Evolutionary conservation across 495 filamentous ascomycete genomes (phyloP), one percentile per base, ranked within the genome.

Genomic region (Aspergillus baeticus): DNA sequence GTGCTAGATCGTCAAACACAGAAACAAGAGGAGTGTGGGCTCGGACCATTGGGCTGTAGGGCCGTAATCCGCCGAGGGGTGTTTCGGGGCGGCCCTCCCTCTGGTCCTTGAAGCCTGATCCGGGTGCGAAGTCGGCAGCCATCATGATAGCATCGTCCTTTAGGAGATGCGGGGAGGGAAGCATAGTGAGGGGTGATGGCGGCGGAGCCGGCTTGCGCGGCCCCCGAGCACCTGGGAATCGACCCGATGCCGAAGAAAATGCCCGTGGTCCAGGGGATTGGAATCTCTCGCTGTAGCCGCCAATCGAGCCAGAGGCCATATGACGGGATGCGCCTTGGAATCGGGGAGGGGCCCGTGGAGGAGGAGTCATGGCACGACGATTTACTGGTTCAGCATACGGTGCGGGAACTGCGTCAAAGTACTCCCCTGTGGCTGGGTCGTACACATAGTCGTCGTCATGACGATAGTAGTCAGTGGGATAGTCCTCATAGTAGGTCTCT

Each of bases 301-400:
- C 63, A 13, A 74, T 68, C 6, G 80, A 78, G 59, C 77, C 69
- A 43, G 75, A 73, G 43, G 77, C 69, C 68, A 74, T 73, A 68
- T 81, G 67, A 42, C 77, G 68, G 45, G 68, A 54, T 45, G 63
- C 65, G 37, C 82, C 80, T 55, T 82, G 81, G 78, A 90, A 90
- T 46, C 89, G 82, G 33, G 90, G 87, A 31, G 85, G 85, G 45
- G 84, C 86, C 13, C 85, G 83, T 18, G 94, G 92, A 15, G 94
- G 95, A 26, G 94, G 94, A 23, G 95, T 98, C 94, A 98, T 98
- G 39, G 94, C 95, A 57, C 94, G 88, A 63, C 94, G 90, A 56
- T 79, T 83, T 3, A 94, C 78, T 10, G 90, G 91, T 68, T 96
- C 84, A 13, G 91, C 88, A 59, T 86, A 96, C 6, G 87, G 87